Percentiles rank a stretch among this genome's conserved stretches.
Conservation (phyloP, 2,329 filamentous ascomycete species). For the Didymella sp. region DNA sequence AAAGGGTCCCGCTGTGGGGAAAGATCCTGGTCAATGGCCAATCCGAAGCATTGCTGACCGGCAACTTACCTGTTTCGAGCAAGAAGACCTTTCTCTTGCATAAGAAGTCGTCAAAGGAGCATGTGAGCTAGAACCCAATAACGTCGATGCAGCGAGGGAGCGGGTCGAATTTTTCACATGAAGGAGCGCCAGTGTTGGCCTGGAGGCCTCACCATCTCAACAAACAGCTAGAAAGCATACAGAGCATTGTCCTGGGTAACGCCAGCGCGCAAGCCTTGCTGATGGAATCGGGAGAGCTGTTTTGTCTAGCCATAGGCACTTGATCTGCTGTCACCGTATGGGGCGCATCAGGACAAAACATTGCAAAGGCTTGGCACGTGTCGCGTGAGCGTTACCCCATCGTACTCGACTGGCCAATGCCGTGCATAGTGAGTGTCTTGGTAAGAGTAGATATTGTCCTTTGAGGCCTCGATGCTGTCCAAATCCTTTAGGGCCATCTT, state of each 20-base stretch:
- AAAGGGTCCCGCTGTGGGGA: constrained; percentile 19
- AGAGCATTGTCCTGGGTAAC: not conserved
- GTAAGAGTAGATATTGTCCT: not conserved
- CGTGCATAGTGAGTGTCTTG: not conserved
- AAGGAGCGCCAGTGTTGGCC: constrained; percentile 17
- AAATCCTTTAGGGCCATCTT: constrained; percentile 5
- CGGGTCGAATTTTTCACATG: constrained; percentile 31
- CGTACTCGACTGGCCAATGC: not conserved
- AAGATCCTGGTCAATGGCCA: constrained; percentile 21
- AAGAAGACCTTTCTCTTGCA: constrained; percentile 24
- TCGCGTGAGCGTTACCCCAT: constrained; percentile 10
- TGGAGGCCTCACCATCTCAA: constrained; percentile 7
- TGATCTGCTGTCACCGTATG: not conserved
- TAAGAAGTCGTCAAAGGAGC: constrained; percentile 19
- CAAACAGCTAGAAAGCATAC: not conserved
- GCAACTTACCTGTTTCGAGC: constrained; percentile 25
- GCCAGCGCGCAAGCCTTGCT: not conserved
- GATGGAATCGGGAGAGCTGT: not conserved
- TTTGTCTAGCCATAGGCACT: not conserved
- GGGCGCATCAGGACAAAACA: not conserved
- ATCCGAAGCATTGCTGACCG: constrained; percentile 24
- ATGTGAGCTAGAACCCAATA: constrained; percentile 28
- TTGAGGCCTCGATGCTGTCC: constrained; percentile 2
- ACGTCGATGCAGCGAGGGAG: constrained; percentile 18
- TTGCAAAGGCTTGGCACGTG: not conserved